These are phyloP conservation scores for Tephrocybe sp. DNA, from an alignment of 768 basidiomycete genomes.

Conservation along the genomic window DNA sequence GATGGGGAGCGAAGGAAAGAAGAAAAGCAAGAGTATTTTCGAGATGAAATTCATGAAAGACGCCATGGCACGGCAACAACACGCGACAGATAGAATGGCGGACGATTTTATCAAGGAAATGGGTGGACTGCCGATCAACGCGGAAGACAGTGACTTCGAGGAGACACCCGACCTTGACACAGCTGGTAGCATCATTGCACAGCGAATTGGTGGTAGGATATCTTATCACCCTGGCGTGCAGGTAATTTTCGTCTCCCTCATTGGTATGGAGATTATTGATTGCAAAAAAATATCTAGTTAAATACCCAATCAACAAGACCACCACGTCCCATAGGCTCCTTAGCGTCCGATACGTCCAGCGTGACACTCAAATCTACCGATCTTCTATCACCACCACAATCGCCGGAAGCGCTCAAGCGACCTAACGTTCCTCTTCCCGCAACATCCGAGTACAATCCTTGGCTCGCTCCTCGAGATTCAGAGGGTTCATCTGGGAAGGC, in stretches of 20 bases:
- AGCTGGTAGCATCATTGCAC: constrained; percentile 40
- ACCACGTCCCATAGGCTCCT: constrained; percentile 26
- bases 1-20: constrained; percentile 33
- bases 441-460: constrained; percentile 64
- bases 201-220: constrained; percentile 69
- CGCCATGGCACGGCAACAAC: constrained; percentile 69
- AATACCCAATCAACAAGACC: constrained; percentile 10
- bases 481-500: constrained; percentile 36
- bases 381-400: constrained; percentile 41
- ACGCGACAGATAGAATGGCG: constrained; percentile 55
- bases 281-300: constrained; percentile 13
- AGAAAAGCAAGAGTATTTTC: constrained; percentile 66
- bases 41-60: constrained; percentile 99
- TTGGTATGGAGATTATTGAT: not conserved
- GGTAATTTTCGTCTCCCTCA: constrained; percentile 22
- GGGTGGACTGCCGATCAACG: constrained; percentile 34
- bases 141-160: constrained; percentile 27
- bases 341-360: constrained; percentile 61
- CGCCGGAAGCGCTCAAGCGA: constrained; percentile 17
- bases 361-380: constrained; percentile 66
- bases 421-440: constrained; percentile 14
- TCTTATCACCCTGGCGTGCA: constrained; percentile 55
- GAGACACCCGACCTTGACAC: constrained; percentile 27
- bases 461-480: constrained; percentile 54
- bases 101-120: constrained; percentile 78